Evolutionary conservation across 106 monocot genomes (phyloP), one percentile per base, ranked within the genome.

Genomic region (Amphibolis antarctica): DNA sequence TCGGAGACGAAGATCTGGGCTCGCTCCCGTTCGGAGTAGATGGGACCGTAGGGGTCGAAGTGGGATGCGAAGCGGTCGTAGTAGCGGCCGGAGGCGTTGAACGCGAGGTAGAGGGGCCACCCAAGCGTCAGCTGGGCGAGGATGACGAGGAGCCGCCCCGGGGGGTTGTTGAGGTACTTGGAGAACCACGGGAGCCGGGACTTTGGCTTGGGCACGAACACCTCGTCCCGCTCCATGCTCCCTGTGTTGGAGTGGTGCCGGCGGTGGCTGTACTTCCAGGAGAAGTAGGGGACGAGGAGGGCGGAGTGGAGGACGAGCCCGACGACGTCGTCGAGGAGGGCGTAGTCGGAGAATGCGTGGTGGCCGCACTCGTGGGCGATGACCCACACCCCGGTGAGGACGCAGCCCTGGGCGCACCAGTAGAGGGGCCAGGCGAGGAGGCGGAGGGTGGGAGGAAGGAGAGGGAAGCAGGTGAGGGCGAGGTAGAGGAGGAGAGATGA

Each of bases 361-460:
- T 93, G 88, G 42, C 88, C 83, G 65, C 88, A 93, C 65, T 93
- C 93, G 63, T 93, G 93, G 14, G 85, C 93, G 60, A 89, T 79
- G 69, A 93, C 88, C 93, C 88, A 93, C 21, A 86, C 53, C 6
- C 83, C 93, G 25, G 83, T 86, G 42, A 79, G 57, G 19, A 83
- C 60, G 71, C 88, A 81, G 20, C 93, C 93, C 62, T 93, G 85
- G 30, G 31, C 43, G 24, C 42, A 59, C 93, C 93, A 93, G 72
- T 88, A 93, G 28, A 85, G 53, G 0, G 83, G 80, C 88, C 93
- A 93, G 1, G 79, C 88, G 12, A 74, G 42, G 63, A 73, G 47
- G n/a, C 44, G 57, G 51, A 70, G 81, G 0, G 75, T 62, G 53
- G 55, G 63, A 1, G 85, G 82, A 11, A 93, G 69, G 42, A 36